Base-by-base conservation (phyloP, 805 yeast species). In the Myxozyma udenii region DNA sequence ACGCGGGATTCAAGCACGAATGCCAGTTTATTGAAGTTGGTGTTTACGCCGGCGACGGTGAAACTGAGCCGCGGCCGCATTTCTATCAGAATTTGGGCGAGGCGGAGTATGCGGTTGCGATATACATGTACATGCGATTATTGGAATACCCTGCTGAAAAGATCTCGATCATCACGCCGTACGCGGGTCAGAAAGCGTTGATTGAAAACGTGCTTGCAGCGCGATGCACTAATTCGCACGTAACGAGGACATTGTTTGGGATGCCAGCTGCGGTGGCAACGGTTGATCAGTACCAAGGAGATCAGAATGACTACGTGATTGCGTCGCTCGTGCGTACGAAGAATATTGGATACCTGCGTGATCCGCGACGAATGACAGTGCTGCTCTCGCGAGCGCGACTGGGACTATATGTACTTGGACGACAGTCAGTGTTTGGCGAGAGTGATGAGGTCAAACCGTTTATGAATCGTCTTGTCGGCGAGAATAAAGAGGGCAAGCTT, bases 121-220 rank as follows among this genome's bases (percentile, higher is more conserved):
- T 78, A 4, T 78, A 67, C 58, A 73, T 71, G 63, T 78, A 77
- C 50, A 65, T 81, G 74, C 59, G 76, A 3, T 52, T 71, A 2
- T 46, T 72, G 19, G 79, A 78, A 0, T 78, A 78, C 51, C 69
- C 77, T 0, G 36, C 60, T 1, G 53, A 62, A 0, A 61, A 61
- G 19, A 71, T 81, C 18, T 66, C 70, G 18, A 71, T 83, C 7
- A 56, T 74, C 23, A 71, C 79, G 0, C 64, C 70, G 3, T 71
- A 69, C 30, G 64, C 65, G 19, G 68, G 71, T 6, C 83, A 79
- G 60, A 66, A 62, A 48, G 61, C 63, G 4, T 63, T 79, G 22
- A 60, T 81, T 2, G 62, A 66, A 25, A 80, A 78, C 50, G 64
- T 79, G 2, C 51, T 73, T 1, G 51, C 51, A 1, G 62, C 62